These are phyloP conservation scores for Botrytis sinoallii DNA, from an alignment of 2,329 filamentous ascomycete genomes.

Conservation along the genomic window DNA sequence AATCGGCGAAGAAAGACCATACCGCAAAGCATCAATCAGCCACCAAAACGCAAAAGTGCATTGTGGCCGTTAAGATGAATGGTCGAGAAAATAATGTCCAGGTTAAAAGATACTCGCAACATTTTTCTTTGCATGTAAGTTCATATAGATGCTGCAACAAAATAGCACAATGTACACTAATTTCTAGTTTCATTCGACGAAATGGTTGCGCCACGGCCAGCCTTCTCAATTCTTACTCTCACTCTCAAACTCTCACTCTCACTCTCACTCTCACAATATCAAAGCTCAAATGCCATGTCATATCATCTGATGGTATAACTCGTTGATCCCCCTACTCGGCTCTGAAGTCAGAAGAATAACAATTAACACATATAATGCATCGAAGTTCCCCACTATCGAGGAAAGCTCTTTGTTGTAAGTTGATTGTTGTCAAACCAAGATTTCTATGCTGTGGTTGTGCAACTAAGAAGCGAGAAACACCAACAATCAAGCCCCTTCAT, in stretches of 20 bases:
- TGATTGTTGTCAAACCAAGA: not conserved
- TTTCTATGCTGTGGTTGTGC: not conserved
- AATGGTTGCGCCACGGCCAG: slow-evolving; percentile 9
- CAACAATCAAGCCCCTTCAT: not conserved
- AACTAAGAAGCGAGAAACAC: not conserved
- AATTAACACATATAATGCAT: not conserved
- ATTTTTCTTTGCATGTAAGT: not conserved
- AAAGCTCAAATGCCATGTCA: slow-evolving; percentile 12
- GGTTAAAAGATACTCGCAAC: not conserved
- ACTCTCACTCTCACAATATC: not conserved
- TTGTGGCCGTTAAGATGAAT: not conserved
- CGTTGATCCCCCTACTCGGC: slow-evolving; percentile 1
- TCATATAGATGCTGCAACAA: not conserved
- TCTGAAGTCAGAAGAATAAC: not conserved
- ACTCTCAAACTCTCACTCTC: not conserved
- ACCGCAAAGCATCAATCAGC: not conserved
- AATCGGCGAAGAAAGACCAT: not conserved
- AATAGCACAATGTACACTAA: not conserved
- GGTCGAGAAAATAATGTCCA: not conserved
- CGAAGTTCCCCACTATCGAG: not conserved
- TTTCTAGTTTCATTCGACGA: not conserved
- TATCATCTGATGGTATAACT: slow-evolving; percentile 16
- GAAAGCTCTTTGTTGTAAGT: not conserved
- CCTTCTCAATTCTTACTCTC: slow-evolving; percentile 12
- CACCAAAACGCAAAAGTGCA: not conserved